phyloP scores from a whole-genome alignment of 2,329 filamentous ascomycete species.

The Tolypocladium paradoxum region DNA sequence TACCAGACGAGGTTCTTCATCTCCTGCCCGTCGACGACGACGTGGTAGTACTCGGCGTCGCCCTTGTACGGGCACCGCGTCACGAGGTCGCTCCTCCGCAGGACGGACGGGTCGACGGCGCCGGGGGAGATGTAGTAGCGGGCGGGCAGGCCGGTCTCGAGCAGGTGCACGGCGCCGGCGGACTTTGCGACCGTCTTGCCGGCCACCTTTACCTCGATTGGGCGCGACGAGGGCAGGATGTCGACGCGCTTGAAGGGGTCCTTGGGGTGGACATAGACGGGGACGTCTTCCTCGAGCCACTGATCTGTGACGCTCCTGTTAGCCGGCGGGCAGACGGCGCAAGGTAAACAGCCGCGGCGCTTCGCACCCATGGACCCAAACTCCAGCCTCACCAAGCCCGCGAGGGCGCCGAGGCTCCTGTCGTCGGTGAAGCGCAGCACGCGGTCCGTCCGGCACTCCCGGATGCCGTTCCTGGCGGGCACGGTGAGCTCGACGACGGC shows the following conservation, averaged over 20 bases:
- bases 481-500: conserved; percentile 21
- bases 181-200: conserved; percentile 37
- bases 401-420: conserved; percentile 20
- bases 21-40: conserved; percentile 33
- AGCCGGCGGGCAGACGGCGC: neutral
- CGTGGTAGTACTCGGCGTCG: conserved; percentile 49
- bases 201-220: conserved; percentile 36
- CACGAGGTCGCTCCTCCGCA: conserved; percentile 38
- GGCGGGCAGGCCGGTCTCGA: conserved; percentile 48
- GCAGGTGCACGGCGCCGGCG: conserved; percentile 37
- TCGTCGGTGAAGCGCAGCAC: conserved; percentile 29
- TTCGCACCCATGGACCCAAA: conserved; percentile 23
- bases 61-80: conserved; percentile 60
- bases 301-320: conserved; percentile 15
- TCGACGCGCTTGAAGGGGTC: conserved; percentile 58
- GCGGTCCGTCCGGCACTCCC: conserved; percentile 18
- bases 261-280: conserved; percentile 52
- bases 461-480: conserved; percentile 10
- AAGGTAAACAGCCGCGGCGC: neutral
- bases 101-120: conserved; percentile 30
- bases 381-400: conserved; percentile 22
- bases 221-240: conserved; percentile 42
- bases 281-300: conserved; percentile 45
- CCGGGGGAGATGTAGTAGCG: conserved; percentile 50
- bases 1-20: conserved; percentile 50